These are phyloP conservation scores for Penicillium cataractarum DNA, from an alignment of 495 filamentous ascomycete species.

Conservation along the genomic window DNA sequence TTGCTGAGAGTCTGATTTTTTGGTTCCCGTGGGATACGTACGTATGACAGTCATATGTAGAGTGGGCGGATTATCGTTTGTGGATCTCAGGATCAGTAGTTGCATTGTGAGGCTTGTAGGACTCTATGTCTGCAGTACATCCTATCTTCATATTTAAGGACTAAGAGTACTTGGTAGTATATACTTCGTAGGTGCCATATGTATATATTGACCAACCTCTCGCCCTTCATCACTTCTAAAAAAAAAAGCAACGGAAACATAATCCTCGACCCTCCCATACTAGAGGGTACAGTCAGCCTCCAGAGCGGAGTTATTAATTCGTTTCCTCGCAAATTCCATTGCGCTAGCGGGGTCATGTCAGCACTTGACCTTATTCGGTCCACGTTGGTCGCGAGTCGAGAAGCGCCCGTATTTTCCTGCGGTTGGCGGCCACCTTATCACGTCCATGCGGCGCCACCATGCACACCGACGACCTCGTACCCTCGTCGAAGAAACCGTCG, in stretches of 20 bases:
- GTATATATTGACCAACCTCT: too few species aligned
- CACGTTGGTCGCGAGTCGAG: conserved; percentile 9
- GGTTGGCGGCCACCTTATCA: conserved; percentile 13
- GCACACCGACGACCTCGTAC: conserved; percentile 8
- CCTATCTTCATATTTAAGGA: too few species aligned
- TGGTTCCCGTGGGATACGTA: background rate
- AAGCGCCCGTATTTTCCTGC: conserved; percentile 15
- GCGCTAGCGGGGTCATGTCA: conserved; percentile 14
- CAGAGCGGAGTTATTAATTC: background rate
- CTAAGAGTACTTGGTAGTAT: too few species aligned
- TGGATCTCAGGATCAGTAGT: too few species aligned
- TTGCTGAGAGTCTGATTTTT: background rate
- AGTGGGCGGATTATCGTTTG: too few species aligned
- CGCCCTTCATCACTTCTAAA: too few species aligned
- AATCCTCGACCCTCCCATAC: background rate
- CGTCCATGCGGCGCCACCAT: conserved; percentile 20
- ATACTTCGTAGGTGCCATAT: too few species aligned
- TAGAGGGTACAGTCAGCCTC: background rate
- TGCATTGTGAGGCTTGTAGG: too few species aligned
- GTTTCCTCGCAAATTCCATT: background rate
- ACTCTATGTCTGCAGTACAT: too few species aligned
- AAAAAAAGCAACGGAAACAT: too few species aligned
- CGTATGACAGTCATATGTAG: background rate
- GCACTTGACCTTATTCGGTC: conserved; percentile 25
- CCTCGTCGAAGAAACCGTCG: background rate